Evolutionary conservation across 2,329 filamentous ascomycete genomes (phyloP).

Genomic region (Coleophoma cylindrospora): DNA sequence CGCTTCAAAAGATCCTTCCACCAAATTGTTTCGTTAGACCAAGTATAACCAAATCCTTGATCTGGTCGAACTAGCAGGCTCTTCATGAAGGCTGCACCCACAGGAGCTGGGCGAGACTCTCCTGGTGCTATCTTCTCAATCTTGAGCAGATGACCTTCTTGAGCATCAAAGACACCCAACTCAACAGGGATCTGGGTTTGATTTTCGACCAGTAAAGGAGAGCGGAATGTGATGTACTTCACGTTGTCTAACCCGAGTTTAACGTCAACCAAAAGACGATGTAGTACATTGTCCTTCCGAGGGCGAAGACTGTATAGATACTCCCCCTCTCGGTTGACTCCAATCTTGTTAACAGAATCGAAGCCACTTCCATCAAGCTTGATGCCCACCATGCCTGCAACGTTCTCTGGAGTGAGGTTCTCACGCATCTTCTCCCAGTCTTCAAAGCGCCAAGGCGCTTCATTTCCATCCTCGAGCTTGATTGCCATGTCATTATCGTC

Average conservation of each 20-base stretch:
- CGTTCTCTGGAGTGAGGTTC: constrained; percentile 79
- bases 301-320: constrained; percentile 84
- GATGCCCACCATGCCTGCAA: constrained; percentile 73
- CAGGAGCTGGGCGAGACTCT: constrained; percentile 81
- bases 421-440: constrained; percentile 96
- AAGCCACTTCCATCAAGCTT: constrained; percentile 91
- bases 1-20: constrained; percentile 88
- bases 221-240: constrained; percentile 95
- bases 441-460: constrained; percentile 94
- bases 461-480: constrained; percentile 81
- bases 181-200: constrained; percentile 95
- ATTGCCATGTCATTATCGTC: constrained; percentile 67
- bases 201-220: constrained; percentile 88
- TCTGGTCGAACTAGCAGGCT: constrained; percentile 84
- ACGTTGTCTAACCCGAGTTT: constrained; percentile 90
- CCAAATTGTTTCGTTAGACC: constrained; percentile 85
- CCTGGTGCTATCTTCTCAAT: constrained; percentile 97
- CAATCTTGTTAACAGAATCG: constrained; percentile 81
- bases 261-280: constrained; percentile 88
- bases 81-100: constrained; percentile 88
- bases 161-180: constrained; percentile 81
- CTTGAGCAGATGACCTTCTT: constrained; percentile 86
- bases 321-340: constrained; percentile 92
- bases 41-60: constrained; percentile 92
- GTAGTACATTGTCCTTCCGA: constrained; percentile 77